Evolutionary conservation across 2,329 filamentous ascomycete species (phyloP).

Genomic region (Fusarium continuum): DNA sequence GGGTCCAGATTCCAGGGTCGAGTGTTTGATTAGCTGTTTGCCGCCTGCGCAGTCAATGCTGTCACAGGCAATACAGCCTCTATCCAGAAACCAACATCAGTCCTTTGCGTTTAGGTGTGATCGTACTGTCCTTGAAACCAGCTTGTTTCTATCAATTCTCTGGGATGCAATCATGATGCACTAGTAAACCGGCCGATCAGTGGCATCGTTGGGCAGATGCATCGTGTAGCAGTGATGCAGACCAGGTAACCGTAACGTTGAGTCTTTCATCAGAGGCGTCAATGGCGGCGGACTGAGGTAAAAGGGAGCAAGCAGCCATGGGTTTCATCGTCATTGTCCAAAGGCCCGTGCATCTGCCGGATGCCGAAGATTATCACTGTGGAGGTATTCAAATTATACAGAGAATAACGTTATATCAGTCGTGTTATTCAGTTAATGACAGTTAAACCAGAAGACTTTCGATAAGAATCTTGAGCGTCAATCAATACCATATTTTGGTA

Average conservation of each 20-base stretch:
- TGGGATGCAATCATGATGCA: conserved; percentile 15
- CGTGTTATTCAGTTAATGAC: neutral
- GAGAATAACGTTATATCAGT: neutral
- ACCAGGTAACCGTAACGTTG: neutral
- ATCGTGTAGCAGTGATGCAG: conserved; percentile 2
- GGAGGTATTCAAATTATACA: neutral
- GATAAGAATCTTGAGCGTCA: neutral
- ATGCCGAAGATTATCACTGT: conserved; percentile 4
- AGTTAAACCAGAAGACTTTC: neutral
- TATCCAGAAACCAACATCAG: neutral
- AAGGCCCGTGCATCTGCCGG: conserved; percentile 20
- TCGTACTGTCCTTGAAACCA: conserved; percentile 19
- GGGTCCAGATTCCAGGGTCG: conserved; percentile 21
- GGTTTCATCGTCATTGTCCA: conserved; percentile 21
- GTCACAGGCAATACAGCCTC: neutral
- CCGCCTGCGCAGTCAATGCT: conserved; percentile 8
- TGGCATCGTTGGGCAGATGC: conserved; percentile 8
- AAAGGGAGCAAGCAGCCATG: conserved; percentile 18
- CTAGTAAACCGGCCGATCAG: conserved; percentile 14
- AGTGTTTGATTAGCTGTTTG: conserved; percentile 25
- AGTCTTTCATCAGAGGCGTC: conserved; percentile 19
- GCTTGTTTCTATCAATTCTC: conserved; percentile 14
- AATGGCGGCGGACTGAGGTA: neutral
- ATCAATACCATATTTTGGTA: neutral
- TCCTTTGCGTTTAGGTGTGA: conserved; percentile 1